phyloP scores from a whole-genome alignment of 345 rosid species.

The Pugionium cornutum region DNA sequence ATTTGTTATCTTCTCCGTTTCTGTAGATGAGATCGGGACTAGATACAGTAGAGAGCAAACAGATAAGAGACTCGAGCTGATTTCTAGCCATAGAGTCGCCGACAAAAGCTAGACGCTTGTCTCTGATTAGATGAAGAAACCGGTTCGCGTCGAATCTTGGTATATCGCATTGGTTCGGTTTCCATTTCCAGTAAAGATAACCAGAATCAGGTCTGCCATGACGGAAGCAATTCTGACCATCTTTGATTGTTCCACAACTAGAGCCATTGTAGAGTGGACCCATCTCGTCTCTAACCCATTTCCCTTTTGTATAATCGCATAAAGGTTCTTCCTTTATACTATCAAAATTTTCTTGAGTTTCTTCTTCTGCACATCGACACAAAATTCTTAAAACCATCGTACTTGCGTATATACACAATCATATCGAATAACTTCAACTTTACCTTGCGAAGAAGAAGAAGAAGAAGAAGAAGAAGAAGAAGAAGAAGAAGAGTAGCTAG shows the following conservation, averaged over 20 bases:
- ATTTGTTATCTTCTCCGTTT: slow-evolving; percentile 76
- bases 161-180: slow-evolving; percentile 67
- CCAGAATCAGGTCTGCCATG: slow-evolving; percentile 85
- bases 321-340: slow-evolving; percentile 30
- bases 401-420: not conserved
- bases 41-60: slow-evolving; percentile 69
- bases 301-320: slow-evolving; percentile 75
- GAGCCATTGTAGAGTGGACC: slow-evolving; percentile 83
- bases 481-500: slow-evolving; percentile 26
- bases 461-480: too few species aligned
- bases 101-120: slow-evolving; percentile 79
- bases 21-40: slow-evolving; percentile 56
- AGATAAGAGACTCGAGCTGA: slow-evolving; percentile 87
- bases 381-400: not conserved
- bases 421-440: slow-evolving; percentile 1
- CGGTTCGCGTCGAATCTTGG: slow-evolving; percentile 78
- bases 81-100: slow-evolving; percentile 99
- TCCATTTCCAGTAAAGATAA: slow-evolving; percentile 93
- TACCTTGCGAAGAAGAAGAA: slow-evolving; percentile 35
- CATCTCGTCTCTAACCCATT: slow-evolving; percentile 66
- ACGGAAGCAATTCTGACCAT: slow-evolving; percentile 75
- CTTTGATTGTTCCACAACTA: slow-evolving; percentile 77
- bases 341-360: slow-evolving; percentile 34
- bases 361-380: slow-evolving; percentile 46
- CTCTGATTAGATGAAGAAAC: slow-evolving; percentile 58